Base-by-base conservation (phyloP, 2,329 filamentous ascomycete genomes). In the Monosporascus sp. region DNA sequence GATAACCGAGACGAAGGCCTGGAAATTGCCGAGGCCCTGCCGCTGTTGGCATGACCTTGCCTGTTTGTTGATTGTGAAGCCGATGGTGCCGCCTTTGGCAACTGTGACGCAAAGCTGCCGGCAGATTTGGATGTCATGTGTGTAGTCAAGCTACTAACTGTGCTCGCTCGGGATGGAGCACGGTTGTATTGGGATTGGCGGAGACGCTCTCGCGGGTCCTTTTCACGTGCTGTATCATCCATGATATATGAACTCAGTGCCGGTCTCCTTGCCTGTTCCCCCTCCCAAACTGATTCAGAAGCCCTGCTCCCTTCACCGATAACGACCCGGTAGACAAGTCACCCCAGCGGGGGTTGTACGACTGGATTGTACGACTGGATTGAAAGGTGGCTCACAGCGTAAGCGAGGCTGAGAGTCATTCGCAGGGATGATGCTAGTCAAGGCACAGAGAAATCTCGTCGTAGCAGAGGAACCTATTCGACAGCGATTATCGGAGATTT, bases 131-230 rank as follows among this genome's bases (percentile, higher is more conserved):
- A 66, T 2, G 74, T 71, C 60, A 62, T 63, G 25, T 73, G 71
- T 11, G 73, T 71, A 60, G 72, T 71, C 54, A 66, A 71, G 20
- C 70, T 74, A 55, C 71, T 60, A 36, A 53, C 49, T 3, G 62
- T 65, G 55, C 60, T 79, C 20, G 75, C 73, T 54, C 75, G 72
- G 15, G 77, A 81, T 34, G 72, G 66, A 9, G 72, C 71, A 53
- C 75, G 76, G 56, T 71, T 66, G 55, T 72, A 63, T 39, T 52
- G 52, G 17, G 62, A 49, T 25, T 56, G 54, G 24, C 55, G 48
- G 14, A 57, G 55, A 25, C 64, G 62, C 52, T 65, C 62, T 49
- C 61, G 57, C 44, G 55, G 56, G 41, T 62, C 62, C 49, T 56
- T 63, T 31, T 57, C 60, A 18, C 51, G 46, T 51, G 49, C 48